phyloP scores from a whole-genome alignment of 192 early-diverging fungal genomes.

The Linnemannia schmuckeri region DNA sequence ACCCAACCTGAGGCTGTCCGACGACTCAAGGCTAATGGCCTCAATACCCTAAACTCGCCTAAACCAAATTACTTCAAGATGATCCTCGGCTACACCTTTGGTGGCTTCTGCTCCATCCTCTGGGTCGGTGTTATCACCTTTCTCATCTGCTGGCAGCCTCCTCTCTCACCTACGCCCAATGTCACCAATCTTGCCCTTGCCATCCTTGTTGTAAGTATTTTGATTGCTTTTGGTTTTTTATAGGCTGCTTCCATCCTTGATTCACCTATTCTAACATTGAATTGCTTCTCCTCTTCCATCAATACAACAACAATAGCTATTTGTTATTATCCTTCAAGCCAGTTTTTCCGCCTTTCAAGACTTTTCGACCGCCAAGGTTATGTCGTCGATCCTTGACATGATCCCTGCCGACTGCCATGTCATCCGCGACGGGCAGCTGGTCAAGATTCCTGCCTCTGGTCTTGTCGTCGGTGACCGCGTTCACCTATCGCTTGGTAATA shows the following conservation, averaged over 20 bases:
- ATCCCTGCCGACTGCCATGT: slow-evolving; percentile 73
- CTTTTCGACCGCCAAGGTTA: slow-evolving; percentile 74
- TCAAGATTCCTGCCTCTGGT: slow-evolving; percentile 63
- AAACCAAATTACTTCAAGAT: slow-evolving; percentile 58
- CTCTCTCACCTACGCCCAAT: slow-evolving; percentile 62
- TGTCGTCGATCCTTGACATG: slow-evolving; percentile 82
- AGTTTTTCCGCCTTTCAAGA: slow-evolving; percentile 80
- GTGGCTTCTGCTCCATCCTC: slow-evolving; percentile 78
- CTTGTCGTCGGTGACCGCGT: slow-evolving; percentile 86
- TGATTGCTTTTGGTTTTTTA: not conserved
- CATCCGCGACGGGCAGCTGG: slow-evolving; percentile 73
- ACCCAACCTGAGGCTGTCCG: slow-evolving; percentile 31
- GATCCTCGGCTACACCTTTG: slow-evolving; percentile 68
- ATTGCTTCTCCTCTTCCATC: not conserved
- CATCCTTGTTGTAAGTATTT: slow-evolving; percentile 60
- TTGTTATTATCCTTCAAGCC: slow-evolving; percentile 77
- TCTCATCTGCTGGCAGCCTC: slow-evolving; percentile 74
- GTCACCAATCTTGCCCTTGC: slow-evolving; percentile 71
- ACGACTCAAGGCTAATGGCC: slow-evolving; percentile 54
- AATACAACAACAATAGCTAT: slow-evolving; percentile 30
- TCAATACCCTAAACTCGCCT: slow-evolving; percentile 54
- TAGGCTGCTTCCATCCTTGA: not conserved
- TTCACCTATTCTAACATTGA: not conserved
- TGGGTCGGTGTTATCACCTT: slow-evolving; percentile 78
- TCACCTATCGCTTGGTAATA: slow-evolving; percentile 71